Base-by-base conservation (phyloP, 148 eudicot species). In the Bassia scoparia region DNA sequence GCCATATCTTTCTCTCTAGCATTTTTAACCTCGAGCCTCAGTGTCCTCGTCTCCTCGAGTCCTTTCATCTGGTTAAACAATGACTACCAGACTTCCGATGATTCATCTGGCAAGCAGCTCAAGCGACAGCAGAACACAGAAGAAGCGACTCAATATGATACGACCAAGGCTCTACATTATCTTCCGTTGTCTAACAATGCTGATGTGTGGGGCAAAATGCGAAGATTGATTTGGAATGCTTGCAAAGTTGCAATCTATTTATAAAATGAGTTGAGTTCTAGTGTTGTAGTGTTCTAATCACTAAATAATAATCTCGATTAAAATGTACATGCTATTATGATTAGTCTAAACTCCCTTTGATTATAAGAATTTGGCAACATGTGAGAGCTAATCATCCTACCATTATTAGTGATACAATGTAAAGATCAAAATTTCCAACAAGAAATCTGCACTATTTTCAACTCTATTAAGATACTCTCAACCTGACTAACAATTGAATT, bases 91-190 rank as follows among this genome's bases (percentile, higher is more conserved):
- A 43, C 1, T 54, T 64, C 17, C 35, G 30, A 62, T 58, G 30
- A 62, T 58, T 71, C 70, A 31, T 58, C 29, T 35, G 38, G 44
- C 52, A 49, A 61, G 60, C 44, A 24, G 55, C n/a, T 37, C 63
- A 34, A 41, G 34, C 20, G 23, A 69, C 7, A 63, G 70, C 38
- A 17, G 46, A 48, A 29, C 46, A 13, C 70, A 18, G 71, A 61
- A 26, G 64, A 74, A 62, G 70, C 31, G 62, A 17, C 74, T 74
- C 69, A 68, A 74, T 61, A 59, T 38, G 59, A 31, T 79, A 38
- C 64, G 71, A 69, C 71, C 70, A 29, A 69, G 74, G 66, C 55
- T 79, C 17, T 62, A 79, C 77, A 79, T 79, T 29, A 61, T 73
- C 34, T 43, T 20, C 23, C 70, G 35, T 24, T 79, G 81, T 62